Evolutionary conservation across 2,329 filamentous ascomycete species (phyloP), one percentile per base, ranked within the genome.

Genomic region (Fusarium virguliforme): DNA sequence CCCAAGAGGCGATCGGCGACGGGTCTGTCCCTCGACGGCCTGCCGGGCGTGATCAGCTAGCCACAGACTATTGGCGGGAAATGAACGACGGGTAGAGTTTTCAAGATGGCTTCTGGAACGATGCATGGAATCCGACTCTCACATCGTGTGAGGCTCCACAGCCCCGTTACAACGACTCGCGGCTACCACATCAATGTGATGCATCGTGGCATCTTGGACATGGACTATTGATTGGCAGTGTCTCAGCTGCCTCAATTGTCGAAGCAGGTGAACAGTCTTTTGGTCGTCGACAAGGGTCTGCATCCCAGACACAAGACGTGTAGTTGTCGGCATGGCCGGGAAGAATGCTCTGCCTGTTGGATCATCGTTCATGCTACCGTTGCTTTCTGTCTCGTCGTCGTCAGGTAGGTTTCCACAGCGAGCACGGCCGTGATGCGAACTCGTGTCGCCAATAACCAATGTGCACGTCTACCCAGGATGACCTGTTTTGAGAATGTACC

Each of bases 91-190:
- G 57, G 65, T 62, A 71, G 69, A 72, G 38, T 71, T 71, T 71
- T 71, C 65, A 66, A 35, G 48, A 65, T 32, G 62, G 68, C 54
- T 71, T 72, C 68, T 70, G 68, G 69, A 72, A 71, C 37, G 60
- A 48, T 34, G 50, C 32, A 48, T 67, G 62, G 65, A 71, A 72
- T 22, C 58, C 58, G 68, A 65, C 51, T 13, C 43, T 68, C 7
- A 38, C 34, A 72, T 69, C 68, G 64, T 70, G 68, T 61, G 69
- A 67, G 68, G 54, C 58, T 51, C 65, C 65, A 70, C 65, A 54
- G 34, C 13, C 59, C 56, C 61, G 40, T 55, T 26, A 35, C 38
- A 66, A 38, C 58, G 68, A 72, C 54, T 71, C 65, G 57, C 68
- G 68, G 51, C 60, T 37, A 54, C 51, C 43, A 37, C 46, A 37